phyloP scores from a whole-genome alignment of 2,329 filamentous ascomycete species.

The Cercospora berteroae region DNA sequence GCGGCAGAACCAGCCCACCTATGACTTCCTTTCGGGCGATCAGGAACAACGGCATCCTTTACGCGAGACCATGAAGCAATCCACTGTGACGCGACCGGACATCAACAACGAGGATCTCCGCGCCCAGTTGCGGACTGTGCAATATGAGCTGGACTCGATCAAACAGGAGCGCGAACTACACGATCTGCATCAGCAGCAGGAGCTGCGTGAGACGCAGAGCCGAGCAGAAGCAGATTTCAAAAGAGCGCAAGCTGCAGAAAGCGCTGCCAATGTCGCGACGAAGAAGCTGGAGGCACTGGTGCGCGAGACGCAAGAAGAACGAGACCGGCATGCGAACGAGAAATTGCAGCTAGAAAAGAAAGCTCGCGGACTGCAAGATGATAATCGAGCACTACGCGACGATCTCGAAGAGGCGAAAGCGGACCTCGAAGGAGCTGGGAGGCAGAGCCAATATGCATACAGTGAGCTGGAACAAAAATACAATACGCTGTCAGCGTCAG shows the following conservation, averaged over 20 bases:
- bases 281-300: conserved; percentile 56
- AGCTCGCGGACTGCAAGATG: conserved; percentile 60
- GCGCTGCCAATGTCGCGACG: conserved; percentile 49
- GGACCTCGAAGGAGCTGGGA: conserved; percentile 65
- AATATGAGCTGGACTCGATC: conserved; percentile 81
- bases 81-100: conserved; percentile 39
- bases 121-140: conserved; percentile 81
- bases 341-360: conserved; percentile 56
- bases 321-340: conserved; percentile 56
- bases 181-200: conserved; percentile 75
- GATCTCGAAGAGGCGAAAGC: conserved; percentile 81
- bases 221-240: conserved; percentile 86
- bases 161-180: conserved; percentile 85
- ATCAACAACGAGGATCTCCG: conserved; percentile 72
- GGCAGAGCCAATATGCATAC: conserved; percentile 61
- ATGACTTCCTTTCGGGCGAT: conserved; percentile 50
- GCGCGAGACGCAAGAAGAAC: conserved; percentile 55
- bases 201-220: conserved; percentile 74
- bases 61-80: conserved; percentile 47
- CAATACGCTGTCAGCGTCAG: conserved; percentile 52
- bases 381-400: conserved; percentile 71
- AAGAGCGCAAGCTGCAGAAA: conserved; percentile 57
- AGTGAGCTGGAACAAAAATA: conserved; percentile 62
- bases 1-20: conserved; percentile 43
- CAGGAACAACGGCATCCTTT: conserved; percentile 38